phyloP scores from a whole-genome alignment of 805 yeast species.

The Candida michaelii region DNA sequence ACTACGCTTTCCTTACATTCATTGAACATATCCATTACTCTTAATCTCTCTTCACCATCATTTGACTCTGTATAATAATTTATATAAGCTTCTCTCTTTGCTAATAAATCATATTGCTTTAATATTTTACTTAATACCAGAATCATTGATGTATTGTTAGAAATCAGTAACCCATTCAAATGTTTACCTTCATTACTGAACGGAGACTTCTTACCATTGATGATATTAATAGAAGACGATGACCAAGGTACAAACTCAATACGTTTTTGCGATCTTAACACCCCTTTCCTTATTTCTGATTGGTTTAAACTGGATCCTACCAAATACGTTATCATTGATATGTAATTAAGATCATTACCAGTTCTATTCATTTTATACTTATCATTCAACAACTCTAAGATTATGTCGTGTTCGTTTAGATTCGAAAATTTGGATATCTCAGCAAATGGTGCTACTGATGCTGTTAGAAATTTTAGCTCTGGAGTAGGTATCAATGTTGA shows the following conservation, averaged over 20 bases:
- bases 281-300: slow-evolving; percentile 68
- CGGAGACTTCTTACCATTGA: slow-evolving; percentile 73
- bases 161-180: slow-evolving; percentile 76
- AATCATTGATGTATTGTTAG: slow-evolving; percentile 78
- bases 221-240: slow-evolving; percentile 74
- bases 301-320: slow-evolving; percentile 64
- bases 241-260: slow-evolving; percentile 85
- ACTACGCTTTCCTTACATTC: slow-evolving; percentile 50
- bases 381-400: slow-evolving; percentile 78
- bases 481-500: slow-evolving; percentile 85
- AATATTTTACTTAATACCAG: slow-evolving; percentile 65
- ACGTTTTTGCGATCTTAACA: slow-evolving; percentile 61
- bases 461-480: slow-evolving; percentile 53
- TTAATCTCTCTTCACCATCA: slow-evolving; percentile 38
- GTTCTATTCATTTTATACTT: slow-evolving; percentile 69
- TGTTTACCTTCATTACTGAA: slow-evolving; percentile 41
- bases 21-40: slow-evolving; percentile 48
- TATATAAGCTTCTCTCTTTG: slow-evolving; percentile 78
- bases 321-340: slow-evolving; percentile 68
- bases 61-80: slow-evolving; percentile 65
- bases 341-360: slow-evolving; percentile 46
- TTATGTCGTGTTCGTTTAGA: slow-evolving; percentile 80
- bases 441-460: slow-evolving; percentile 43
- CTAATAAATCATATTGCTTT: slow-evolving; percentile 76
- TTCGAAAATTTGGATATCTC: slow-evolving; percentile 57